Conservation (phyloP, 2,329 filamentous ascomycete species). For the Alternaria sp. region DNA sequence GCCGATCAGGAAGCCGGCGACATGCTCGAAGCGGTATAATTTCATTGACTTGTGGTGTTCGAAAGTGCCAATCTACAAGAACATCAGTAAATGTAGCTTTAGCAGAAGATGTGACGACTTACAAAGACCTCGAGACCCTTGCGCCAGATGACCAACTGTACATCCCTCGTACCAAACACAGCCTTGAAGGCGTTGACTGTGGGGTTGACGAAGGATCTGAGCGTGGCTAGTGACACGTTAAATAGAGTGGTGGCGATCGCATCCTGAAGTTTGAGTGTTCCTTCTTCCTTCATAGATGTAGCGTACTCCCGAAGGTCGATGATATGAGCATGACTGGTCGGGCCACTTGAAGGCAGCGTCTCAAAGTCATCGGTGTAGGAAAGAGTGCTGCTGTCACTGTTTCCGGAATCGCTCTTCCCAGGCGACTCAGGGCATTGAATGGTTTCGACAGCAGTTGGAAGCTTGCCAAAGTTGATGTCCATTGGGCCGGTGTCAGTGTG, state of each 20-base stretch:
- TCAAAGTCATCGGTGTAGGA: slow-evolving; percentile 16
- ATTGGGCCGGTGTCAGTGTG: background rate
- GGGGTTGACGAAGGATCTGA: slow-evolving; percentile 20
- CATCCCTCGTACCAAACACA: slow-evolving; percentile 18
- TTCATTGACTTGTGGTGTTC: slow-evolving; percentile 21
- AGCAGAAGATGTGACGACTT: background rate
- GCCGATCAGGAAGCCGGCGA: slow-evolving; percentile 28
- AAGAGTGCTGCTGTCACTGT: background rate
- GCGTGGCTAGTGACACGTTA: slow-evolving; percentile 8
- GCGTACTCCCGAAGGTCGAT: slow-evolving; percentile 16
- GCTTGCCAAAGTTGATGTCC: background rate
- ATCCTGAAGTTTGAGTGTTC: slow-evolving; percentile 21
- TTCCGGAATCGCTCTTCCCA: background rate
- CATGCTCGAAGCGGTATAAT: slow-evolving; percentile 21
- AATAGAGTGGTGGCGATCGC: slow-evolving; percentile 26
- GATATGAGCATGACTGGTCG: slow-evolving; percentile 10
- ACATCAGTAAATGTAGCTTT: background rate
- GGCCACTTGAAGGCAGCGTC: slow-evolving; percentile 8
- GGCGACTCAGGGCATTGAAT: background rate
- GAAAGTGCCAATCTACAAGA: slow-evolving; percentile 21
- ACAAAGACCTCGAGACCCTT: slow-evolving; percentile 31
- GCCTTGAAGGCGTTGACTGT: slow-evolving; percentile 25
- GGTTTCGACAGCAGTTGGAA: too few relatives aligned
- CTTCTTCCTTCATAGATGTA: background rate
- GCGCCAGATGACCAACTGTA: slow-evolving; percentile 30